These are phyloP conservation scores for Caryopteris hybrid DNA, from an alignment of 305 asterid genomes.

Conservation along the genomic window DNA sequence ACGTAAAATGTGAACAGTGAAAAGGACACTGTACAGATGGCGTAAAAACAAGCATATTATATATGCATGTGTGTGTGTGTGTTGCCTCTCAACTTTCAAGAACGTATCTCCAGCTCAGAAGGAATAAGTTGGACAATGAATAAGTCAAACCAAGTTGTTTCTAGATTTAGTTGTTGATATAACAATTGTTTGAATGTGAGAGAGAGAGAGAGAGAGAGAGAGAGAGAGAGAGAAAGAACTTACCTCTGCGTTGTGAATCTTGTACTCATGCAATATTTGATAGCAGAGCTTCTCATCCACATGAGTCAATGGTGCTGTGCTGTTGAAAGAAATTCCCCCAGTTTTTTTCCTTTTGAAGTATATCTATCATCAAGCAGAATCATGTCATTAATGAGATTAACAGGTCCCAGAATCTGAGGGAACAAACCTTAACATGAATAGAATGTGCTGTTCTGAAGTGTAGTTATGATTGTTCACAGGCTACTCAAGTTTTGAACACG, in stretches of 20 bases:
- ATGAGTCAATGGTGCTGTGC: slow-evolving; percentile 76
- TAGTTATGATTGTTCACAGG: too few relatives aligned
- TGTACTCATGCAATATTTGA: slow-evolving; percentile 90
- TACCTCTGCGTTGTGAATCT: slow-evolving; percentile 99
- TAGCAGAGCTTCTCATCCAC: slow-evolving; percentile 99
- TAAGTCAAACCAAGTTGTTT: neutral
- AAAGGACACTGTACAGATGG: neutral
- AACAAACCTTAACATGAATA: slow-evolving; percentile 1
- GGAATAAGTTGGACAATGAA: too few relatives aligned
- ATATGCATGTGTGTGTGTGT: too few relatives aligned
- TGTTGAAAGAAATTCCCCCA: slow-evolving; percentile 96
- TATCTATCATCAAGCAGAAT: slow-evolving; percentile 52
- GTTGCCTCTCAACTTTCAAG: too few relatives aligned
- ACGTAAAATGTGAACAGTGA: neutral
- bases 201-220: too few relatives aligned
- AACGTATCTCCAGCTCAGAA: too few relatives aligned
- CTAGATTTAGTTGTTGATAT: neutral
- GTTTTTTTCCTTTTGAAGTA: slow-evolving; percentile 97
- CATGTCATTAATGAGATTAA: slow-evolving; percentile 5
- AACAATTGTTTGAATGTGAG: neutral
- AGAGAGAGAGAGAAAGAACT: slow-evolving; percentile 10
- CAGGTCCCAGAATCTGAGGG: neutral
- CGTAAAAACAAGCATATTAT: too few relatives aligned
- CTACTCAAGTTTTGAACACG: too few relatives aligned
- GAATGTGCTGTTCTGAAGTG: too few relatives aligned